These are phyloP conservation scores for Leccinum ochraceum DNA, from an alignment of 768 basidiomycete species.

Conservation along the genomic window DNA sequence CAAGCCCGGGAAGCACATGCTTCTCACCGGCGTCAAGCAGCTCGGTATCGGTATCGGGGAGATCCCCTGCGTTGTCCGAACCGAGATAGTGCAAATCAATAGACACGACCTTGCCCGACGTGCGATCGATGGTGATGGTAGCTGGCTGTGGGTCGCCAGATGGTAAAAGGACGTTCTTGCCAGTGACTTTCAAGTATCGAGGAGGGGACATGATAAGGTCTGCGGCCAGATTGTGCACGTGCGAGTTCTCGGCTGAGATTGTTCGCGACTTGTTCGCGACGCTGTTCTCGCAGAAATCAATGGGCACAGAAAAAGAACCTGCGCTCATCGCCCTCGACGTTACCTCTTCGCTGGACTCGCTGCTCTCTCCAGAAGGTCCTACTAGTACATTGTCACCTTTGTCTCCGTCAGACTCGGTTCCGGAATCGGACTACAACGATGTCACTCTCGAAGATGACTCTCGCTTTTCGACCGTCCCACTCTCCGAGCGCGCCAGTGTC, in stretches of 20 bases:
- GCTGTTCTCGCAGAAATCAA: constrained; percentile 7
- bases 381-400: constrained; percentile 25
- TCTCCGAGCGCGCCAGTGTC: constrained; percentile 39
- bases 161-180: constrained; percentile 60
- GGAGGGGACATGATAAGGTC: constrained; percentile 10
- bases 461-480: constrained; percentile 53
- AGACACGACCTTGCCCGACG: constrained; percentile 60
- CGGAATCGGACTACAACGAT: constrained; percentile 67
- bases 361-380: constrained; percentile 50
- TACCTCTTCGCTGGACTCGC: constrained; percentile 40
- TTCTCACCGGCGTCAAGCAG: constrained; percentile 60
- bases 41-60: constrained; percentile 32
- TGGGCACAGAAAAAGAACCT: constrained; percentile 20
- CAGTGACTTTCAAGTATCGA: constrained; percentile 45
- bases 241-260: no score
- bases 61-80: constrained; percentile 27
- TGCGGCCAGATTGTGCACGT: no score
- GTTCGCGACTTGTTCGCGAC: neutral
- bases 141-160: constrained; percentile 53
- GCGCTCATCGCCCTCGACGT: constrained; percentile 15
- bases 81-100: constrained; percentile 40
- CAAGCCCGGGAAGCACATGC: constrained; percentile 72
- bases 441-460: constrained; percentile 46
- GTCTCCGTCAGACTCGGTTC: constrained; percentile 44
- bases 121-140: constrained; percentile 59